Conservation (phyloP, 805 yeast genomes). For the Lachancea dasiensis region DNA sequence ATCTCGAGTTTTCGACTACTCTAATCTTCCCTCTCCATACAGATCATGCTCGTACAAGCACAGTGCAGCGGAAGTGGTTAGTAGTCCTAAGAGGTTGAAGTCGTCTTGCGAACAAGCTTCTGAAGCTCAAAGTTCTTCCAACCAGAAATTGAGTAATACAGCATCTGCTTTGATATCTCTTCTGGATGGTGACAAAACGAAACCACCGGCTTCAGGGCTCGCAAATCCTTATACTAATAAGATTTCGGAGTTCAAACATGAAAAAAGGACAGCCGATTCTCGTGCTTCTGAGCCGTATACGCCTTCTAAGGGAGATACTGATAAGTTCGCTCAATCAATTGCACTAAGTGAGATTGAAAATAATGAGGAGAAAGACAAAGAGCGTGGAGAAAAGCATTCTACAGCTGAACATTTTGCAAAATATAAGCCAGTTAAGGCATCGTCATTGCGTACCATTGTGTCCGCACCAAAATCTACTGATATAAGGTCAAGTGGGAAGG, state of each 20-base stretch:
- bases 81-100: not conserved
- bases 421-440: conserved; percentile 35
- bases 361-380: conserved; percentile 1
- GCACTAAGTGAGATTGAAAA: conserved; percentile 1
- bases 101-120: not conserved
- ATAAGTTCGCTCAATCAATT: conserved; percentile 9
- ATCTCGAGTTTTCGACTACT: conserved; percentile 34
- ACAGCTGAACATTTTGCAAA: conserved; percentile 16
- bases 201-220: conserved; percentile 16
- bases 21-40: conserved; percentile 37
- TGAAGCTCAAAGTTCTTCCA: conserved; percentile 7
- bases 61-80: conserved; percentile 16
- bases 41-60: conserved; percentile 31
- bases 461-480: conserved; percentile 17
- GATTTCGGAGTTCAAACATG: conserved; percentile 14
- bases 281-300: conserved; percentile 2
- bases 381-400: not conserved
- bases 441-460: conserved; percentile 34
- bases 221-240: conserved; percentile 41
- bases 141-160: conserved; percentile 38
- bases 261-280: conserved; percentile 7
- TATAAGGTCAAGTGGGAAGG: conserved; percentile 2
- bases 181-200: conserved; percentile 30
- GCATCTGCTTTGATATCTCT: conserved; percentile 46
- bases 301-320: conserved; percentile 2